phyloP scores from a whole-genome alignment of 2,329 filamentous ascomycete species.

The Xylariaceae sp. region DNA sequence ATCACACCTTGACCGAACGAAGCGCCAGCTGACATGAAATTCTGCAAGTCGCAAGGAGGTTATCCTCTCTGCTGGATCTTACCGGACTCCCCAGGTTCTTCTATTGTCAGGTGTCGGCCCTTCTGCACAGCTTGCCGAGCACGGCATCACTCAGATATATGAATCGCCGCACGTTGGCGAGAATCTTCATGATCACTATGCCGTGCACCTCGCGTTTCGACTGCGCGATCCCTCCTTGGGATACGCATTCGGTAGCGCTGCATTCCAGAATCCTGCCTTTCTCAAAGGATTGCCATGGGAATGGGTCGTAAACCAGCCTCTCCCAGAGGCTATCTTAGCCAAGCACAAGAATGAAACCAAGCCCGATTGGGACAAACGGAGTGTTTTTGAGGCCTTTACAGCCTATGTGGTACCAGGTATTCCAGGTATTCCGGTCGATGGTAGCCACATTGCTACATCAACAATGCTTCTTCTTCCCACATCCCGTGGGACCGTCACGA shows the following conservation, averaged over 20 bases:
- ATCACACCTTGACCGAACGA: neutral
- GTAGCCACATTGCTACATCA: slow-evolving; percentile 21
- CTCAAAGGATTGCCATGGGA: slow-evolving; percentile 23
- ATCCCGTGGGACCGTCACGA: slow-evolving; percentile 17
- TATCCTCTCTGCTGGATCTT: slow-evolving; percentile 30
- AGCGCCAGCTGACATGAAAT: neutral
- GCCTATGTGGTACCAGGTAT: slow-evolving; percentile 19
- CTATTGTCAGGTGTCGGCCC: slow-evolving; percentile 35
- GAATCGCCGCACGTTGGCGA: slow-evolving; percentile 27
- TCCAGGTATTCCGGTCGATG: slow-evolving; percentile 20
- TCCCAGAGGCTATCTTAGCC: slow-evolving; percentile 14
- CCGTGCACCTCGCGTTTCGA: slow-evolving; percentile 22
- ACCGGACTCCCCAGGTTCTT: slow-evolving; percentile 31
- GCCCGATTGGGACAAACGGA: slow-evolving; percentile 8
- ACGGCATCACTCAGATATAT: slow-evolving; percentile 32
- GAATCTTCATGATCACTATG: slow-evolving; percentile 27
- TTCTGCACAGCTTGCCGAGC: slow-evolving; percentile 23
- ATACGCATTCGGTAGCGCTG: slow-evolving; percentile 21
- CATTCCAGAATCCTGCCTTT: slow-evolving; percentile 19
- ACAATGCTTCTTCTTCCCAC: slow-evolving; percentile 24
- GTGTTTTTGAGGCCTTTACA: slow-evolving; percentile 20
- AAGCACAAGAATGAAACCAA: slow-evolving; percentile 11
- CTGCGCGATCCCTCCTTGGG: slow-evolving; percentile 24
- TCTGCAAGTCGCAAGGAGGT: slow-evolving; percentile 25
- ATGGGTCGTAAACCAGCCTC: slow-evolving; percentile 19